Percentiles rank a stretch among this genome's conserved stretches.
Evolutionary conservation across 1,284 basidiomycete species (phyloP).

Genomic region (Lignosus rhinocerotis): DNA sequence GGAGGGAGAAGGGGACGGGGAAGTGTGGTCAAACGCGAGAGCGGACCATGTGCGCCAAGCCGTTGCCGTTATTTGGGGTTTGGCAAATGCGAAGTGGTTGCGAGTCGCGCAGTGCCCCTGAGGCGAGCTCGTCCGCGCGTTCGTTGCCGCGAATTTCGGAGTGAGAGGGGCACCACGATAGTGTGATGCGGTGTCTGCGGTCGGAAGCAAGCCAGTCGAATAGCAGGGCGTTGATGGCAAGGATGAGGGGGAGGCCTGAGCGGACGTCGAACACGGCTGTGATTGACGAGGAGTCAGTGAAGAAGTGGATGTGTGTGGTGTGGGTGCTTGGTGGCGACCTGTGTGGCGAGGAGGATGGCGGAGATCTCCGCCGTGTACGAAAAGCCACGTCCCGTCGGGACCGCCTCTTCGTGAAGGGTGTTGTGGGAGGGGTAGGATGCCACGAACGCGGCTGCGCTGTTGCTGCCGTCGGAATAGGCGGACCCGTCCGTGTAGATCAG

Average conservation of each 20-base stretch:
- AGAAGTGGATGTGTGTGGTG: too few species aligned
- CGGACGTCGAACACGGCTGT: neutral
- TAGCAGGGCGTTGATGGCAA: neutral
- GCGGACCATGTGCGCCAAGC: neutral
- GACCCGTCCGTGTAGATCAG: constrained; percentile 6
- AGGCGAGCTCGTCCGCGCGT: neutral
- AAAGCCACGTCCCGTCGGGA: too few species aligned
- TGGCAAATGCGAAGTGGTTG: too few species aligned
- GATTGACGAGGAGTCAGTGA: neutral
- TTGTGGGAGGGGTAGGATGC: neutral
- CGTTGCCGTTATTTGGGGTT: too few species aligned
- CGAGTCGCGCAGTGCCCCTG: too few species aligned
- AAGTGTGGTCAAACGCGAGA: too few species aligned
- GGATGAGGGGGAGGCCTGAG: too few species aligned
- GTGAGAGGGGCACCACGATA: constrained; percentile 6
- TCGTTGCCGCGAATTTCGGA: constrained; percentile 2
- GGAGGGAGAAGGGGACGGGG: too few species aligned
- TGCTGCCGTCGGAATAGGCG: neutral
- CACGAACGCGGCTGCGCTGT: neutral
- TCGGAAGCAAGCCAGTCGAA: neutral
- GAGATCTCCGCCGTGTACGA: too few species aligned
- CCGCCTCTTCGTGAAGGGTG: neutral
- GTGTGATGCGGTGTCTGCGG: neutral
- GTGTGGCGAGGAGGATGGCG: too few species aligned
- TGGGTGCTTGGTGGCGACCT: too few species aligned